Base-by-base conservation (phyloP, 495 filamentous ascomycete genomes). In the Penicillium maclennaniae region DNA sequence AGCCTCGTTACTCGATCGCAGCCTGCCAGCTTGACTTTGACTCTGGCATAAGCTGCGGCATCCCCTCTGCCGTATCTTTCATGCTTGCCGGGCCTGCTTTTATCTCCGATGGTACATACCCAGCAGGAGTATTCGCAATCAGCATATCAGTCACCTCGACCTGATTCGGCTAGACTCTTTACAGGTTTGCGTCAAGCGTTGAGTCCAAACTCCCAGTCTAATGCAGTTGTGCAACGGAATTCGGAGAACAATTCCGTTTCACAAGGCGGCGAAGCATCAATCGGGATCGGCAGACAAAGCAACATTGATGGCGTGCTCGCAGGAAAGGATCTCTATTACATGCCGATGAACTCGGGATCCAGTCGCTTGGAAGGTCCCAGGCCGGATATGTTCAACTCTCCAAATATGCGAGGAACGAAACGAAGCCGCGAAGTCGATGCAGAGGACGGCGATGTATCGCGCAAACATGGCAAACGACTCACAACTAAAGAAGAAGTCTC, bases 401-500 rank as follows among this genome's bases (percentile, higher is more conserved):
- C 51, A 17, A 20, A 17, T 6, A n/a, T 45, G 5, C 57, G 54
- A 26, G 54, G 54, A 17, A 60, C 51, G 14, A 66, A 59, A 26
- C 63, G 52, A 12, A 31, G 19, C 17, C 58, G 54, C 25, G 47
- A 55, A 8, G 31, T 19, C 26, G 54, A 44, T 7, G 54, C 26
- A 12, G 63, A 59, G 9, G 15, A 43, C n/a, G 57, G 48, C 1
- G 59, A 69, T 31, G 58, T 27, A 8, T 51, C 54, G 14, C 68
- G 70, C 14, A 70, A 73, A 62, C 69, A 74, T 36, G 69, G 72
- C 45, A 73, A 72, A 26, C 69, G 73, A 14, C 59, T 77, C 16
- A 77, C 72, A 23, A 73, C 72, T 3, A 66, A 69, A 38, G 74
- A 77, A 42, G 72, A 77, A 47, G 67, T 77, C 12, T 69, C 63